Evolutionary conservation across 306 rosid species (phyloP).

Genomic region (Cucurbita pepo): DNA sequence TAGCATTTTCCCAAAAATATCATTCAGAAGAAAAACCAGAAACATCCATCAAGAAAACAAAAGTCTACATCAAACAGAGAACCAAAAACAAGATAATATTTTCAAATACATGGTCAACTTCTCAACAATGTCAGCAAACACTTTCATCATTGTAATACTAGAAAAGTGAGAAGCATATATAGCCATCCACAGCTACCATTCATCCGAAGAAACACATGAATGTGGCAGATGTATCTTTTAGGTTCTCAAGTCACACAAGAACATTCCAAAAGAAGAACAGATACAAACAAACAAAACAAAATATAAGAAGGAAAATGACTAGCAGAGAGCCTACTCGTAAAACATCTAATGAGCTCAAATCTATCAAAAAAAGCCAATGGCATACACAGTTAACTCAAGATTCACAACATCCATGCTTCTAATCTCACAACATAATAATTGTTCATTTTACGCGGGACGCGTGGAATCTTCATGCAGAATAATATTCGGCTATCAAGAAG

Average conservation of each 20-base stretch:
- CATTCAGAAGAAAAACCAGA: background rate
- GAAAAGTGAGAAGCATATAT: background rate
- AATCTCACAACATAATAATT: background rate
- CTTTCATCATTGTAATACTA: background rate
- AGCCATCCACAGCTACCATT: background rate
- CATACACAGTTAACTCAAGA: background rate
- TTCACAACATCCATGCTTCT: background rate
- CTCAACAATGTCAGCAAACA: background rate
- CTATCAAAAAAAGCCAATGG: background rate
- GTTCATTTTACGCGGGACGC: background rate
- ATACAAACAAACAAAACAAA: background rate
- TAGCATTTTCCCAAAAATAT: background rate
- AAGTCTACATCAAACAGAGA: background rate
- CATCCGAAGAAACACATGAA: background rate
- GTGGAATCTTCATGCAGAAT: background rate
- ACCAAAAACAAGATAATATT: background rate
- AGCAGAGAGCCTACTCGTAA: background rate
- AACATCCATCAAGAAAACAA: background rate
- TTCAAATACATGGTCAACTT: background rate
- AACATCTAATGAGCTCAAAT: background rate
- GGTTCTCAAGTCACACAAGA: background rate
- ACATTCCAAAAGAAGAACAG: background rate
- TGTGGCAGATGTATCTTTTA: background rate
- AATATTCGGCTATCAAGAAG: background rate
- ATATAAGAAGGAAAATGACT: background rate